Base-by-base conservation (phyloP, 192 early-diverging fungal species). In the Rhizoclosmatium globosum region DNA sequence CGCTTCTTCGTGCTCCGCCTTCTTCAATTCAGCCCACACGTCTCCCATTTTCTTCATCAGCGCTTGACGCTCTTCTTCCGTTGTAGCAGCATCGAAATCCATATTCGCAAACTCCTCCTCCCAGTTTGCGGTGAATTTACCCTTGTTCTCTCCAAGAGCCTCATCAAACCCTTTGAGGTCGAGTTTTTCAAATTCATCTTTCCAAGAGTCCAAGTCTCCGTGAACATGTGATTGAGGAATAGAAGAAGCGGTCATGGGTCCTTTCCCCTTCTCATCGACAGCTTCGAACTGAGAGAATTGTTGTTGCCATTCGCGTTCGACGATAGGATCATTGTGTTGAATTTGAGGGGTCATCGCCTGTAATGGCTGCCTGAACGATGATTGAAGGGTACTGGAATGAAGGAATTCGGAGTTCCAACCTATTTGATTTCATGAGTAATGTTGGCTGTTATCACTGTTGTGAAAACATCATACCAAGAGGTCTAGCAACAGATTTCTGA, bases 1-100 rank as follows among this genome's bases (percentile, higher is more conserved):
- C 38, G 48, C 13, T 44, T 62, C 77, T 11, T n/a, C 46, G 7
- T 23, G 44, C 38, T 79, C 77, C 31, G n/a, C 39, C 47, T 74
- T n/a, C 21, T 62, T 11, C 0, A 79, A 48, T 23, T 89, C 88
- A 31, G 85, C 83, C 92, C 93, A 93, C n/a, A 79, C 77, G 9
- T 69, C 67, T 15, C 56, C 62, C 59, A 79, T 68, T 41, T 80
- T 68, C 2, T 64, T 74, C 38, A 79, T 74, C 9, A 83, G 47
- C 19, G 78, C 76, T 48, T 76, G 62, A n/a, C 56, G 67, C 15
- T 89, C 80, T 21, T 68, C 74, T 15, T 64, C 67, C 11, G 21
- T 46, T 19, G 53, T 47, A 6, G 38, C 53, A 53, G 31, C 68
- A 31, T 64, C 75, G 48, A 56, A 17, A 9, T 65, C n/a, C 45